Conservation (phyloP, 129 eudicot species). For the Artemisia tridentata region DNA sequence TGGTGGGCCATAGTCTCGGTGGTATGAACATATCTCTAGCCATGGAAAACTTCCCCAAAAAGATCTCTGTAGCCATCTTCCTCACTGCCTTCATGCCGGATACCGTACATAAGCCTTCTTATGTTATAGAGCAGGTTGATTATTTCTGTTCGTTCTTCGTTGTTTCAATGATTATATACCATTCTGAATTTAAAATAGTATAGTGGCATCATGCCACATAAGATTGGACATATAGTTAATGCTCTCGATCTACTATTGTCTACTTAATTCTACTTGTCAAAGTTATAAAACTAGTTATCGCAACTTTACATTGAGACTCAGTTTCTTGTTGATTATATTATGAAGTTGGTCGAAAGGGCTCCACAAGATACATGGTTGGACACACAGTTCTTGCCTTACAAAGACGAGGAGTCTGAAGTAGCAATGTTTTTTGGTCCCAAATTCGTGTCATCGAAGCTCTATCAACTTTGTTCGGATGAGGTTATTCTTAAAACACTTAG, state of each 20-base stretch:
- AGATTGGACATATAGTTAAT: neutral
- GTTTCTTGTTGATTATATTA: no score
- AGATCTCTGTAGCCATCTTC: constrained; percentile 47
- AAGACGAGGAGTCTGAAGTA: constrained; percentile 19
- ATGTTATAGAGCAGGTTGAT: constrained; percentile 33
- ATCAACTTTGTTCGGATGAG: constrained; percentile 26
- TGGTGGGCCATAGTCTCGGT: constrained; percentile 64
- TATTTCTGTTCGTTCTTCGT: neutral
- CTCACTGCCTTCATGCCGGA: constrained; percentile 67
- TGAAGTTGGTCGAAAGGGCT: constrained; percentile 28
- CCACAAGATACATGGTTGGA: constrained; percentile 32
- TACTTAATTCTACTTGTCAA: neutral
- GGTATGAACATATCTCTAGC: constrained; percentile 55
- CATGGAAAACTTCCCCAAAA: constrained; percentile 58
- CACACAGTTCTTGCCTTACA: constrained; percentile 21
- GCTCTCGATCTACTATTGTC: neutral
- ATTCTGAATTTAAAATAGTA: neutral
- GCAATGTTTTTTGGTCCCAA: constrained; percentile 35
- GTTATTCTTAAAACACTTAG: neutral
- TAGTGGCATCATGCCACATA: neutral
- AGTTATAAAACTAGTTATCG: neutral
- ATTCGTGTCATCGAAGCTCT: constrained; percentile 26
- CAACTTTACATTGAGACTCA: neutral
- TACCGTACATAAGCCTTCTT: constrained; percentile 31
- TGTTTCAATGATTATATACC: neutral